phyloP scores from a whole-genome alignment of 2,329 filamentous ascomycete species.

The Trichophyton simii region DNA sequence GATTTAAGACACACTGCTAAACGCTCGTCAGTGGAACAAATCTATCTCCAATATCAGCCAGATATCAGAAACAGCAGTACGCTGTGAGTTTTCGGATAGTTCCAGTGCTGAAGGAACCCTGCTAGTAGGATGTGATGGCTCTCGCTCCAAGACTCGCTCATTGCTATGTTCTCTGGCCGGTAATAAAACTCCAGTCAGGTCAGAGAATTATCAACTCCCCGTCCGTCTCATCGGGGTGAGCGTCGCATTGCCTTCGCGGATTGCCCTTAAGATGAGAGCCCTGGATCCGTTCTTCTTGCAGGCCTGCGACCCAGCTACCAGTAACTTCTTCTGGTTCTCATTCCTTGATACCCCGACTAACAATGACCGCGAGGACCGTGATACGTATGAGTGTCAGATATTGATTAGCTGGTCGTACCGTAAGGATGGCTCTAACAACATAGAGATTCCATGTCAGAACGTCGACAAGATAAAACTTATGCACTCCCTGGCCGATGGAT shows the following conservation, averaged over 20 bases:
- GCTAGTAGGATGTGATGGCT: constrained; percentile 42
- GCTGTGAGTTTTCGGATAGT: constrained; percentile 38
- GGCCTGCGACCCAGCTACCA: constrained; percentile 40
- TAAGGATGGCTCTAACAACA: constrained; percentile 25
- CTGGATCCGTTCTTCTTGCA: constrained; percentile 46
- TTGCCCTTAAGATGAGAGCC: constrained; percentile 32
- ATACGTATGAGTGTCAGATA: constrained; percentile 38
- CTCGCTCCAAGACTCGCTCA: constrained; percentile 34
- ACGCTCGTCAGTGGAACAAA: constrained; percentile 30
- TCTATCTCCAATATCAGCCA: constrained; percentile 14
- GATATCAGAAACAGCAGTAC: constrained; percentile 25
- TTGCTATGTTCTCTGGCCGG: constrained; percentile 17
- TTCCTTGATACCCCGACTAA: constrained; percentile 14
- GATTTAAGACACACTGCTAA: too few relatives aligned
- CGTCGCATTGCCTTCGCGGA: constrained; percentile 29
- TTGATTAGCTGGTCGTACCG: constrained; percentile 41
- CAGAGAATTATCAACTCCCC: constrained; percentile 33
- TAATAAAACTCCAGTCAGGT: background rate
- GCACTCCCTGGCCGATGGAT: constrained; percentile 33
- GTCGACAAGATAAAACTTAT: constrained; percentile 33
- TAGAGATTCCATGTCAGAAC: constrained; percentile 32
- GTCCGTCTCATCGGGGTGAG: constrained; percentile 40
- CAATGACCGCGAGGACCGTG: constrained; percentile 26
- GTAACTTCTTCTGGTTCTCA: constrained; percentile 43
- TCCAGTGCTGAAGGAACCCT: constrained; percentile 32